phyloP scores from a whole-genome alignment of 2,329 filamentous ascomycete genomes.

The Pseudogymnoascus sp. region DNA sequence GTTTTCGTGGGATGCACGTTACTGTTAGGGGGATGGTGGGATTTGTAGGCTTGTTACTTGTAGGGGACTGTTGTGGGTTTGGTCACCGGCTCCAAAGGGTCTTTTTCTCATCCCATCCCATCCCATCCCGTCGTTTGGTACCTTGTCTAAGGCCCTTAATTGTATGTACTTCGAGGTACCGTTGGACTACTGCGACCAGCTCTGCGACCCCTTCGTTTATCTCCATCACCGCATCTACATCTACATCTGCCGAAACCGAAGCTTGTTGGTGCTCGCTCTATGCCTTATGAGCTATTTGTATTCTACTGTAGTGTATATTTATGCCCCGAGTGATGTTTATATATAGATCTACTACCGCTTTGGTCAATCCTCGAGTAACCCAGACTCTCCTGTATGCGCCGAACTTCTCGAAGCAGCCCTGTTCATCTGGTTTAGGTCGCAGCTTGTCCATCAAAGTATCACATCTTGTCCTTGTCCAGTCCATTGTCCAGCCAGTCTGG shows the following conservation, averaged over 20 bases:
- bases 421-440: neutral
- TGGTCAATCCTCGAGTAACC: neutral
- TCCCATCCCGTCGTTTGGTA: neutral
- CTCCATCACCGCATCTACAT: neutral
- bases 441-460: neutral
- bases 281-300: neutral
- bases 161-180: neutral
- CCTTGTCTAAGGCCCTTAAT: neutral
- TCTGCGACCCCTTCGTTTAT: conserved; percentile 1
- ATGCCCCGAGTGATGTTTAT: neutral
- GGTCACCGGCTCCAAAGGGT: neutral
- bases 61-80: neutral
- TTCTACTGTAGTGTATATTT: neutral
- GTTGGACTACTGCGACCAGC: neutral
- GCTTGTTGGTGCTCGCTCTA: neutral
- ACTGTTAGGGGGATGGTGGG: neutral
- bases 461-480: neutral
- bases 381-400: neutral
- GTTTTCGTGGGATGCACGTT: neutral
- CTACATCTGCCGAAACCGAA: neutral
- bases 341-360: neutral
- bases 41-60: neutral
- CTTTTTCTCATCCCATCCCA: neutral
- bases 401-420: conserved; percentile 5
- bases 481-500: neutral